A percentile compares a stretch with the other conserved stretches of the same genome.
Evolutionary conservation across 1,284 basidiomycete species (phyloP).

Genomic region (Austroboletus niveus): DNA sequence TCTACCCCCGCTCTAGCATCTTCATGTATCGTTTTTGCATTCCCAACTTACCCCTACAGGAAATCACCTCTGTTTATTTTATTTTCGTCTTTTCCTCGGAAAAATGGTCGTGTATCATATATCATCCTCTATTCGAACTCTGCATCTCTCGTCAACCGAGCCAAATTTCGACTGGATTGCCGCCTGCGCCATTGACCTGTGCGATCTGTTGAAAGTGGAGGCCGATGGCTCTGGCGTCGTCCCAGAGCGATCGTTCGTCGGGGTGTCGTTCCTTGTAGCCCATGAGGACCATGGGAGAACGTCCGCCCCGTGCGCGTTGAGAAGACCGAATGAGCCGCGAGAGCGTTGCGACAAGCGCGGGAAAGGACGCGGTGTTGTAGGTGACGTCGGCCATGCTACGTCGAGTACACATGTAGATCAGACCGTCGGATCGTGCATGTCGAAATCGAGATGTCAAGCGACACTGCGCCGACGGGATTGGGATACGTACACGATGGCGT

Average conservation of each 20-base stretch:
- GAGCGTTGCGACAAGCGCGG: slow-evolving; percentile 60
- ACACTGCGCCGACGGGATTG: neutral
- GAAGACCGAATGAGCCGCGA: slow-evolving; percentile 39
- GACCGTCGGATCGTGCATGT: too few species aligned
- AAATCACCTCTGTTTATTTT: neutral
- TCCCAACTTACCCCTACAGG: neutral
- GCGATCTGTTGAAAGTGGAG: slow-evolving; percentile 57
- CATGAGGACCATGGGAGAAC: slow-evolving; percentile 55
- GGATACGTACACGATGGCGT: slow-evolving; percentile 54
- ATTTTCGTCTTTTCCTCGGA: neutral
- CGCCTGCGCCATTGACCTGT: slow-evolving; percentile 52
- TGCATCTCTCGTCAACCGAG: slow-evolving; percentile 24
- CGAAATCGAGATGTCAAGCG: neutral
- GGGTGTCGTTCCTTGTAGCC: slow-evolving; percentile 83
- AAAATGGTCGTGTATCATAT: slow-evolving; percentile 6
- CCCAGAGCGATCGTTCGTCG: slow-evolving; percentile 73
- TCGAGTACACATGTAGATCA: too few species aligned
- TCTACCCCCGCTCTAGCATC: slow-evolving; percentile 65
- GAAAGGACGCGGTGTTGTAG: slow-evolving; percentile 85
- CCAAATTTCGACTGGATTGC: slow-evolving; percentile 74
- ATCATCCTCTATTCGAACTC: slow-evolving; percentile 2
- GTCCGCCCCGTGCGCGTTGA: slow-evolving; percentile 7
- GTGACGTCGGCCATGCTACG: slow-evolving; percentile 85
- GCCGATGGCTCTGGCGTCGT: slow-evolving; percentile 48
- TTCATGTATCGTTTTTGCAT: slow-evolving; percentile 5